These are phyloP conservation scores for Talaromyces marneffei DNA, from an alignment of 2,329 filamentous ascomycete species.

Conservation along the genomic window DNA sequence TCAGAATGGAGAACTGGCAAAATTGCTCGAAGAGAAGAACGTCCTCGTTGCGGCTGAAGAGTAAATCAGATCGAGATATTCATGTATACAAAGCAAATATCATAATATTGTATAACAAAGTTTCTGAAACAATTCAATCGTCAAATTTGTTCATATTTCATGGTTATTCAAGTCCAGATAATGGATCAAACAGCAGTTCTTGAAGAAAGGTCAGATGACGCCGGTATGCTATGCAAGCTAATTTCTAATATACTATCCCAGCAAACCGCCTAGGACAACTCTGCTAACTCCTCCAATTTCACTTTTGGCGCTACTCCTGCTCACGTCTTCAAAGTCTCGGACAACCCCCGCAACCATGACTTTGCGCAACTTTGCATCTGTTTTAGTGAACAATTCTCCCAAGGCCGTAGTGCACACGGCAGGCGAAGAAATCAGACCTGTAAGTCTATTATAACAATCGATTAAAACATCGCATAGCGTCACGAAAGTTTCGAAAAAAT, in stretches of 20 bases:
- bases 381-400: constrained; percentile 83
- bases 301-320: constrained; percentile 65
- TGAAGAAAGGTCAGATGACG: background rate
- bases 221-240: constrained; percentile 5
- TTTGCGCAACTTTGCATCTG: constrained; percentile 78
- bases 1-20: constrained; percentile 86
- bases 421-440: constrained; percentile 68
- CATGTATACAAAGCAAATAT: background rate
- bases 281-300: constrained; percentile 83
- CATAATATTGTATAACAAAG: background rate
- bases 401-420: constrained; percentile 64
- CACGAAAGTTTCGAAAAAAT: constrained; percentile 94
- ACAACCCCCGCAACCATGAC: constrained; percentile 81
- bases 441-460: constrained; percentile 77
- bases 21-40: constrained; percentile 84
- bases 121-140: background rate
- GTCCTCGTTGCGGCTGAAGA: constrained; percentile 64
- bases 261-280: constrained; percentile 79
- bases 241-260: constrained; percentile 41
- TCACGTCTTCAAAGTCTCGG: constrained; percentile 88
- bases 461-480: constrained; percentile 93
- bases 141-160: background rate
- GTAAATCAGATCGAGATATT: constrained; percentile 16
- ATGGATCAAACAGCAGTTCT: background rate
- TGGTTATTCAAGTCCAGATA: background rate